A percentile compares a stretch with the other conserved stretches of the same genome.
phyloP scores from a whole-genome alignment of 2,329 filamentous ascomycete genomes.

The Knoxdaviesia capensis region DNA sequence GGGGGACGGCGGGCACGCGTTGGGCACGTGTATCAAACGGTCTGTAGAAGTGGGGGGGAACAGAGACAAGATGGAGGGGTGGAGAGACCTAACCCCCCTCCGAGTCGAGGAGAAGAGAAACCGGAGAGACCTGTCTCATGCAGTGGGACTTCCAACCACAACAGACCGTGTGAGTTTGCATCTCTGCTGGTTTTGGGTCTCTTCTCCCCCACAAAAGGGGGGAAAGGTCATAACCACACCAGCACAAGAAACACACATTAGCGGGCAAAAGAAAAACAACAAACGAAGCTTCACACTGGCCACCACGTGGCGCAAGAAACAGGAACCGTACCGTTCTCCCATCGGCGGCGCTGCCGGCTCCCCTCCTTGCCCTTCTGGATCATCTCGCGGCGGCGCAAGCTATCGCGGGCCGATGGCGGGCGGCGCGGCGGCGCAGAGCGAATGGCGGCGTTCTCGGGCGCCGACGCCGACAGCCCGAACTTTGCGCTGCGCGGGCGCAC shows the following conservation, averaged over 20 bases:
- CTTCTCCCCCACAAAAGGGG: too few species aligned
- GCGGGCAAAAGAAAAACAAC: too few species aligned
- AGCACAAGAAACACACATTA: too few species aligned
- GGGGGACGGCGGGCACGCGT: constrained; percentile 63
- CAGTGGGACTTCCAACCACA: too few species aligned
- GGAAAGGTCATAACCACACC: too few species aligned
- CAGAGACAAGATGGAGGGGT: too few species aligned
- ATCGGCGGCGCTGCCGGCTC: constrained; percentile 64
- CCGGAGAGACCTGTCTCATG: too few species aligned
- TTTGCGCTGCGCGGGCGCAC: not conserved
- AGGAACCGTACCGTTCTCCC: constrained; percentile 65
- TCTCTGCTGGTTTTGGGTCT: not conserved
- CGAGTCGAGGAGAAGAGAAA: too few species aligned
- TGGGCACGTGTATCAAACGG: constrained; percentile 68
- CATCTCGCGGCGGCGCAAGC: constrained; percentile 43
- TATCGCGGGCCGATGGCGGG: constrained; percentile 30
- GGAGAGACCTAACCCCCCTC: too few species aligned
- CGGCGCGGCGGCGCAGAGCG: constrained; percentile 16
- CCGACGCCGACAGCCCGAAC: not conserved
- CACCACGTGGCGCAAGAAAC: not conserved
- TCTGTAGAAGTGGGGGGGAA: constrained; percentile 33
- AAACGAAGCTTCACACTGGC: too few species aligned
- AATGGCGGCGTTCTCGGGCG: not conserved
- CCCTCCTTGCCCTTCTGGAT: constrained; percentile 82
- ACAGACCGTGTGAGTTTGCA: too few species aligned